Conservation (phyloP, 768 basidiomycete genomes). For the Suillus americanus region DNA sequence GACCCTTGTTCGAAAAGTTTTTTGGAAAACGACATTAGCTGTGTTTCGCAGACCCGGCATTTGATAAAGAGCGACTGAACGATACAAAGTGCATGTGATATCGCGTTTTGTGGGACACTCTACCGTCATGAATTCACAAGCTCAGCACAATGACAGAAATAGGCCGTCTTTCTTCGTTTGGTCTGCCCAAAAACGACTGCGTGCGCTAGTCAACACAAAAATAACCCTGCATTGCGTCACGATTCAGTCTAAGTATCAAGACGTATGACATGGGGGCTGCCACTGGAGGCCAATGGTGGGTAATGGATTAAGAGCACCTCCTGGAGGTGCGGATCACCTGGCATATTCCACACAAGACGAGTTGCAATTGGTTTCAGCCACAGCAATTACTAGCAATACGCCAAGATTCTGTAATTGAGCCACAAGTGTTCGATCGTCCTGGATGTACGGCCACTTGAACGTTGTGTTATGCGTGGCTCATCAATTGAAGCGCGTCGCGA, state of each 20-base stretch:
- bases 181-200: not conserved
- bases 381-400: not conserved
- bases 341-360: not conserved
- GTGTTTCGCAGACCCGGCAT: not conserved
- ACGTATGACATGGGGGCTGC: not conserved
- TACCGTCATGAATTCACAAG: not conserved
- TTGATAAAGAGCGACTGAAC: not conserved
- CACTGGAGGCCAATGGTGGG: not conserved
- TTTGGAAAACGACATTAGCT: not conserved
- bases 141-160: not conserved
- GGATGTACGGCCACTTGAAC: not conserved
- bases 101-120: not conserved
- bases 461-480: not conserved
- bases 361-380: not conserved
- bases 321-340: not conserved
- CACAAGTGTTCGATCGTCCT: not conserved
- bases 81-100: not conserved
- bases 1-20: not conserved
- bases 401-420: not conserved
- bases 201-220: not conserved
- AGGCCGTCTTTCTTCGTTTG: not conserved
- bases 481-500: not conserved
- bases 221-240: not conserved
- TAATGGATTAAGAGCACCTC: not conserved
- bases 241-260: not conserved